Evolutionary conservation across 768 basidiomycete genomes (phyloP), one percentile per base, ranked within the genome.

Genomic region (Russula olivacea): DNA sequence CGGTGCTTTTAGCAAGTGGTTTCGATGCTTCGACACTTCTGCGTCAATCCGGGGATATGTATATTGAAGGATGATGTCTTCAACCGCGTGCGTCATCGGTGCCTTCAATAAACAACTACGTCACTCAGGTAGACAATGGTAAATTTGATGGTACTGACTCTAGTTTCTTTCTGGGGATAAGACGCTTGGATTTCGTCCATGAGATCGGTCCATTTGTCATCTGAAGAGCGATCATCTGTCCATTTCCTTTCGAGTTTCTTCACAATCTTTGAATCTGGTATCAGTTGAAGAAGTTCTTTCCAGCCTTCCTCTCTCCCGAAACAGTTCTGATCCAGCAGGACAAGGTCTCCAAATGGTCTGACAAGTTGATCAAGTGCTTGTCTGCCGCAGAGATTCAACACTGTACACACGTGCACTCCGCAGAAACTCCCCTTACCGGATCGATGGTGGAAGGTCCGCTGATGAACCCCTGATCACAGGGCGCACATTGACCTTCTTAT

Each of bases 1-100:
- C 0, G 97, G 97, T 23, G 93, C 89, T 75, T 99, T 99, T 58
- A 99, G 83, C 77, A 99, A 81, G 78, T 99, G 97, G 76, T 99
- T 98, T 55, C 94, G 83, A 71, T 95, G 92, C 71, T 98, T 96
- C 3, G 94, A 95, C 32, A 99, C 97, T 74, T 99, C 97, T 15
- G 91, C 90, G 73, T 99, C 97, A 58, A 99, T 82, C 14, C 97
- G 86, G 1, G 96, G 96, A 74, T 98, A 99, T 0, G 91, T 96
- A 74, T 97, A 98, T 68, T 93, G 89, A 14, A 99, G 77, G 52
- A 97, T 79, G 63, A 98, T 83, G 65, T 98, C 96, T 72, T 96
- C 88, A 76, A 93, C 77, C 4, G 86, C 84, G 1, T 75, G 74
- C 58, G 67, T 75, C 47, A 83, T 66, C 32, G 62, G 68, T 30